Conservation (phyloP, 352 stramenopile genomes). For the Pythium dissimile region DNA sequence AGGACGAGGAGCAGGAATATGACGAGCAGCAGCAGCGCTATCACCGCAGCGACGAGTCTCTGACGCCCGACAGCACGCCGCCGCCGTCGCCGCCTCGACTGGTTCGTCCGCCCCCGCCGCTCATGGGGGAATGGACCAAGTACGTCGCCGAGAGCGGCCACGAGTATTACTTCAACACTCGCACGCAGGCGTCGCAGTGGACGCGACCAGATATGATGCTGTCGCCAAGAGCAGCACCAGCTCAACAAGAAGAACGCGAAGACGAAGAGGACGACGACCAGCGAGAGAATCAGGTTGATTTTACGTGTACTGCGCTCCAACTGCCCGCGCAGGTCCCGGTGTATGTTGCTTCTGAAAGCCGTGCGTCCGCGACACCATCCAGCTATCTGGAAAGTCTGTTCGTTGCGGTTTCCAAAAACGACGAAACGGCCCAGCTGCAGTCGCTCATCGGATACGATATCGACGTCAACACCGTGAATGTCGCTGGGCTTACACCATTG, state of each 20-base stretch:
- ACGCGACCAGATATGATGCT: constrained; percentile 24
- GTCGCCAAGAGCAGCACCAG: constrained; percentile 1
- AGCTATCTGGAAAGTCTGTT: constrained; percentile 22
- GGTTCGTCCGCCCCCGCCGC: neutral
- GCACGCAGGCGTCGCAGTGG: constrained; percentile 61
- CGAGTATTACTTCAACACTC: constrained; percentile 71
- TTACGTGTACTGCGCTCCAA: neutral
- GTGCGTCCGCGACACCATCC: neutral
- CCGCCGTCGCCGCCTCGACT: constrained; percentile 12
- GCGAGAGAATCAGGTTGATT: neutral
- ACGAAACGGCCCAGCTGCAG: constrained; percentile 29
- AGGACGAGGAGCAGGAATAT: neutral
- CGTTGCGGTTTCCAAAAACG: constrained; percentile 19
- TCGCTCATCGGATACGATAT: constrained; percentile 33
- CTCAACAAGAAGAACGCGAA: neutral
- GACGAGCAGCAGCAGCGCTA: constrained; percentile 5
- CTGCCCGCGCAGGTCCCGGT: neutral
- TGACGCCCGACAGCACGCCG: constrained; percentile 20
- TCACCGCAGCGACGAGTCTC: constrained; percentile 7
- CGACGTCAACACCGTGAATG: constrained; percentile 33
- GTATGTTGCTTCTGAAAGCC: neutral
- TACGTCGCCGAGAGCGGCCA: constrained; percentile 45
- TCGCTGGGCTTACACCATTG: constrained; percentile 36
- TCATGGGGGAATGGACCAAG: constrained; percentile 15
- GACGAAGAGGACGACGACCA: constrained; percentile 1